Percentiles rank a stretch among this genome's conserved stretches.
Conservation (phyloP, 2,329 filamentous ascomycete genomes). For the Pseudopithomyces maydicus region DNA sequence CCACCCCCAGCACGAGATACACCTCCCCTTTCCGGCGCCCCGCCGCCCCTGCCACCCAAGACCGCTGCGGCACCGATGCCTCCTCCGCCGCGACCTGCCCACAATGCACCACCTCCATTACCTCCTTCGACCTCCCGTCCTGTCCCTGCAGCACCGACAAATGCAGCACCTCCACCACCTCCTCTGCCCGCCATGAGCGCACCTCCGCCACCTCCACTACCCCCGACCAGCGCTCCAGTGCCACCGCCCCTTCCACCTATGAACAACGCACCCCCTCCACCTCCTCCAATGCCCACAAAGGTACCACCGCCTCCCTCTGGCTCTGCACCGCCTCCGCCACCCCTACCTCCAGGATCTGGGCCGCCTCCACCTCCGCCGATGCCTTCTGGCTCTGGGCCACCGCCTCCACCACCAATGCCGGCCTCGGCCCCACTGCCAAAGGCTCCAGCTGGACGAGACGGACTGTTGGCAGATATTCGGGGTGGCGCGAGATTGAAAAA, state of each 20-base stretch:
- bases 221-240: slow-evolving; percentile 40
- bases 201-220: slow-evolving; percentile 28
- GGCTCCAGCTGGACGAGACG: slow-evolving; percentile 57
- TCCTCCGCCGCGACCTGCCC: slow-evolving; percentile 59
- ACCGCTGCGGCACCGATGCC: slow-evolving; percentile 56
- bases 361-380: slow-evolving; percentile 45
- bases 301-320: slow-evolving; percentile 54
- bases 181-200: slow-evolving; percentile 25
- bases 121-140: slow-evolving; percentile 34
- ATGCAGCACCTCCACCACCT: slow-evolving; percentile 27
- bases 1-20: slow-evolving; percentile 53
- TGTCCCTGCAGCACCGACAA: slow-evolving; percentile 30
- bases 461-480: slow-evolving; percentile 73
- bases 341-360: slow-evolving; percentile 27
- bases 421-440: slow-evolving; percentile 40
- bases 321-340: slow-evolving; percentile 39
- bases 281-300: slow-evolving; percentile 47
- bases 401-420: slow-evolving; percentile 43
- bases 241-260: slow-evolving; percentile 39
- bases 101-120: slow-evolving; percentile 38
- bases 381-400: slow-evolving; percentile 37
- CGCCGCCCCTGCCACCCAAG: slow-evolving; percentile 43
- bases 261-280: slow-evolving; percentile 49
- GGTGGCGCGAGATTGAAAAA: slow-evolving; percentile 71
- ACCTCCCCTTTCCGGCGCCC: slow-evolving; percentile 38